Evolutionary conservation across 257 asterid genomes (phyloP).

Genomic region (Solanum bukasovii): DNA sequence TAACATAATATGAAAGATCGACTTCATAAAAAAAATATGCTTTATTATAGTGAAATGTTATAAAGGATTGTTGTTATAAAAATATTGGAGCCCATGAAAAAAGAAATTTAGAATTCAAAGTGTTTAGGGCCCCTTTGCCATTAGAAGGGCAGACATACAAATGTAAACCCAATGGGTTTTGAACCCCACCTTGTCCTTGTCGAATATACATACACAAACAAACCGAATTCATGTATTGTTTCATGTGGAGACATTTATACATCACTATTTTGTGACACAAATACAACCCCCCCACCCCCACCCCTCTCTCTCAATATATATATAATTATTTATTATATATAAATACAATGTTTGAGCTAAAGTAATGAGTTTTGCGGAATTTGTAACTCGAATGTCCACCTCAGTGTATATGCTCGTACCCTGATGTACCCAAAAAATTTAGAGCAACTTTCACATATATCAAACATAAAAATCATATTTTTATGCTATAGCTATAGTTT

Average conservation of each 20-base stretch:
- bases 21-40: background rate
- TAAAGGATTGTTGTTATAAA: background rate
- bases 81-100: accelerated
- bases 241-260: background rate
- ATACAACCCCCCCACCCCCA: too few species aligned
- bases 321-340: too few species aligned
- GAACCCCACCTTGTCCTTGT: background rate
- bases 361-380: too few species aligned
- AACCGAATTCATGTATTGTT: background rate
- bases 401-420: too few species aligned
- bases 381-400: too few species aligned
- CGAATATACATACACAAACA: background rate
- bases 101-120: background rate
- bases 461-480: too few species aligned
- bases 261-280: background rate
- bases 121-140: background rate
- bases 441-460: too few species aligned
- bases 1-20: background rate
- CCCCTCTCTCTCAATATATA: too few species aligned
- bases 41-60: background rate
- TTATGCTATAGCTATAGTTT: too few species aligned
- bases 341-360: too few species aligned
- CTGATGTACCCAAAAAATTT: too few species aligned
- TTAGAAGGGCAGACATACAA: background rate
- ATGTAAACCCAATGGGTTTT: background rate